Percentiles rank a stretch among this genome's conserved stretches.
Conservation (phyloP, 2,329 filamentous ascomycete genomes). For the Aspergillus sp. region DNA sequence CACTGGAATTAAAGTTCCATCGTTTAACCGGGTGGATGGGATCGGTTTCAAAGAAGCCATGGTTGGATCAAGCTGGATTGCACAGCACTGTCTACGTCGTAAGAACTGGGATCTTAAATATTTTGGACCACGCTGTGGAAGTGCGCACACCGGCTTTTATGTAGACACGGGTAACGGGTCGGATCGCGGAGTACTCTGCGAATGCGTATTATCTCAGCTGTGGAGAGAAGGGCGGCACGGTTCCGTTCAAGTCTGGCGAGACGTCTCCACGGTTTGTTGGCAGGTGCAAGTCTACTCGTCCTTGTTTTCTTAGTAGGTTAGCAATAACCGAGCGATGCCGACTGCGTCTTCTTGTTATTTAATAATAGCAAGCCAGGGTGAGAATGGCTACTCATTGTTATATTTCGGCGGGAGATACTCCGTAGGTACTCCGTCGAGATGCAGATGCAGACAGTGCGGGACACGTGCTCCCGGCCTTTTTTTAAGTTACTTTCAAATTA, state of each 20-base stretch:
- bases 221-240: background rate
- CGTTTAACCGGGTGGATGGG: slow-evolving; percentile 52
- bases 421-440: background rate
- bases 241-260: background rate
- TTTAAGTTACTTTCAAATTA: too few relatives aligned
- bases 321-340: too few relatives aligned
- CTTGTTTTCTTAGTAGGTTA: too few relatives aligned
- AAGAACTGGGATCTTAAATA: background rate
- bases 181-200: slow-evolving; percentile 3
- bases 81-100: background rate
- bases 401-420: background rate
- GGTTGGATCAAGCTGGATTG: background rate
- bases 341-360: background rate
- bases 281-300: background rate
- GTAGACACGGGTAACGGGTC: background rate
- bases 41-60: background rate
- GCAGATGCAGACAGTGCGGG: background rate
- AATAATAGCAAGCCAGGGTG: background rate
- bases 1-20: slow-evolving; percentile 57
- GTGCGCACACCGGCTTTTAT: background rate
- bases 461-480: background rate
- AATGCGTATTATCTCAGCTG: background rate
- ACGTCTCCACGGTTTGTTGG: background rate
- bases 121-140: background rate
- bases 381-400: background rate